Base-by-base conservation (phyloP, 345 rosid genomes). In the Noccaea bulbosa region DNA sequence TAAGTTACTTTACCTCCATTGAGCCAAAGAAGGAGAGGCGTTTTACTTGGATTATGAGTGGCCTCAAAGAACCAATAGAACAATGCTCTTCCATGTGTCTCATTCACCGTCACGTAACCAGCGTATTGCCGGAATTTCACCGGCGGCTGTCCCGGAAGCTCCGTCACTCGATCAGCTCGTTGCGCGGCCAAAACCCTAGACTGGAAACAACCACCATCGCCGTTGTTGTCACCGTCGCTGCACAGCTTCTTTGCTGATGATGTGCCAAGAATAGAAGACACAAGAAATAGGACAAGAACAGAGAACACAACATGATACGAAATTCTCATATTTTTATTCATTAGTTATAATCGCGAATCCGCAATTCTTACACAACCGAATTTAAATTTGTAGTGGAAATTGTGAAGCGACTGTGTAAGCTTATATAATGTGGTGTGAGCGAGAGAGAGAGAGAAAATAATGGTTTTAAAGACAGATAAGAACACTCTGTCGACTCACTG, bases 61-160 rank as follows among this genome's bases (percentile, higher is more conserved):
- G 96, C 90, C 72, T 90, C 90, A 35, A 90, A 87, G 67, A 90
- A 90, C 93, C 96, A 90, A 80, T 90, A 90, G 63, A 87, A 90
- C 77, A 90, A 82, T 53, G 93, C 91, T 79, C 87, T 77, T 45
- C 93, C 93, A 53, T 85, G 93, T 49, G 83, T 76, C 69, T 83
- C 67, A 50, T 84, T 87, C 43, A 90, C 93, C 2, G 89, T 90
- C 50, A 90, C 85, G 50, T 90, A 90, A n/a, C 96, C 96, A 2
- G 96, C 84, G 52, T 86, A 87, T n/a, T 90, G 96, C 77, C 70
- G 75, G 81, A 87, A 90, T 22, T 58, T 77, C 60, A 87, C 90
- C 45, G 69, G 66, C 0, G 93, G 96, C 50, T 83, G 96, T 8
- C 93, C 96, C 0, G 93, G 93, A 17, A 90, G 88, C 5, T 64